A percentile compares a stretch with the other conserved stretches of the same genome.
Conservation (phyloP, 78 protist species). For the Speleostelium caveatum region DNA sequence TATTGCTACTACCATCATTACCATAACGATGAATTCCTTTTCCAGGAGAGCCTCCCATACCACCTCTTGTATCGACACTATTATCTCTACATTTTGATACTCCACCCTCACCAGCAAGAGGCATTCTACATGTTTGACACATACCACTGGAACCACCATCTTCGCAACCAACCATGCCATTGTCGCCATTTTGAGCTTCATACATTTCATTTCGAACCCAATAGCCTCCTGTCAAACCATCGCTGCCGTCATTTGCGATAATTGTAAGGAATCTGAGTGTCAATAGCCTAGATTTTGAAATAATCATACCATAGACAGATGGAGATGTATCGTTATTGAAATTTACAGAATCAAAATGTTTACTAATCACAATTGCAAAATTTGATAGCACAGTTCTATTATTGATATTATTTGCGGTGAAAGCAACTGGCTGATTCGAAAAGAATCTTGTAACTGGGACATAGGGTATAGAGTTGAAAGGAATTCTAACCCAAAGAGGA, state of each 20-base stretch:
- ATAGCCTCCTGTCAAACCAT: background rate
- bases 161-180: constrained; percentile 16
- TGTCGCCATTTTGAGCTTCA: constrained; percentile 10
- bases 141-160: background rate
- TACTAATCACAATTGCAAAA: background rate
- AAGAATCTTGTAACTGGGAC: constrained; percentile 3
- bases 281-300: background rate
- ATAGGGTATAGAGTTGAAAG: background rate
- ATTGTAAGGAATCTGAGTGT: constrained; percentile 1
- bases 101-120: constrained; percentile 5
- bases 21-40: constrained; percentile 4
- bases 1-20: constrained; percentile 7
- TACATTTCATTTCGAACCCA: background rate
- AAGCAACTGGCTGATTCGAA: background rate
- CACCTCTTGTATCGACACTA: background rate
- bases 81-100: background rate
- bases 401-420: background rate
- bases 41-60: constrained; percentile 10
- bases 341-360: too few relatives aligned
- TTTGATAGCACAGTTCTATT: constrained; percentile 2
- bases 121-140: background rate
- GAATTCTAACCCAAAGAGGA: constrained; percentile 32
- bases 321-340: background rate
- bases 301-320: constrained; percentile 26
- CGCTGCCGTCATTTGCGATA: background rate